Evolutionary conservation across 352 stramenopile species (phyloP).

Genomic region (Blastocystis hominis): DNA sequence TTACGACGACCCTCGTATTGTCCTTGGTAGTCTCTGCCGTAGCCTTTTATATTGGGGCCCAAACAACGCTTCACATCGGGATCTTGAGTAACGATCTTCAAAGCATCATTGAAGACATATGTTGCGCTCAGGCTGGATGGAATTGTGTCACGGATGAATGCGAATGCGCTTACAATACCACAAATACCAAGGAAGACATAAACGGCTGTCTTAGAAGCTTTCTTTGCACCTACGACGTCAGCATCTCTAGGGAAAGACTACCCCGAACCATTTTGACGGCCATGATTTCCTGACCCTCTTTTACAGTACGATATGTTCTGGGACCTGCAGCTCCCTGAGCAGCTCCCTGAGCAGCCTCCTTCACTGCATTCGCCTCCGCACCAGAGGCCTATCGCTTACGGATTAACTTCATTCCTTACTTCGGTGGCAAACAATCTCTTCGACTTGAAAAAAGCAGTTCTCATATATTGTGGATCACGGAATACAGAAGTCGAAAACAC

Average conservation of each 20-base stretch:
- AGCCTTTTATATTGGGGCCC: constrained; percentile 59
- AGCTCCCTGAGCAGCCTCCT: background rate
- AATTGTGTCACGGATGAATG: constrained; percentile 59
- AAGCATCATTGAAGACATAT: constrained; percentile 59
- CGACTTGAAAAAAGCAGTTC: background rate
- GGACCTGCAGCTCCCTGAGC: background rate
- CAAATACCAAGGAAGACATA: constrained; percentile 49
- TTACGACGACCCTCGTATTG: constrained; percentile 59
- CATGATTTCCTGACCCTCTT: constrained; percentile 52
- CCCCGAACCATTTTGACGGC: constrained; percentile 36
- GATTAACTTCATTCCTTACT: background rate
- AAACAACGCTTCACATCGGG: constrained; percentile 58
- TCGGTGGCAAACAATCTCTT: constrained; percentile 43
- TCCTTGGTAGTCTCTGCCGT: constrained; percentile 59
- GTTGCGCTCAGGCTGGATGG: constrained; percentile 57
- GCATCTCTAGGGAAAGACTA: background rate
- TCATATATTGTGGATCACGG: background rate
- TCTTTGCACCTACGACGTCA: constrained; percentile 38
- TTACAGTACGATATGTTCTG: constrained; percentile 45
- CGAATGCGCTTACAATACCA: constrained; percentile 55
- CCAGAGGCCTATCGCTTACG: background rate
- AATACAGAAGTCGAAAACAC: background rate
- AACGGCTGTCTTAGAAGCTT: constrained; percentile 38
- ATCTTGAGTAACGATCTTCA: constrained; percentile 56
- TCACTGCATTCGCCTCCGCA: background rate